Evolutionary conservation across 176 grass and related monocot genomes (phyloP).

Genomic region (Aegilops bicornis): DNA sequence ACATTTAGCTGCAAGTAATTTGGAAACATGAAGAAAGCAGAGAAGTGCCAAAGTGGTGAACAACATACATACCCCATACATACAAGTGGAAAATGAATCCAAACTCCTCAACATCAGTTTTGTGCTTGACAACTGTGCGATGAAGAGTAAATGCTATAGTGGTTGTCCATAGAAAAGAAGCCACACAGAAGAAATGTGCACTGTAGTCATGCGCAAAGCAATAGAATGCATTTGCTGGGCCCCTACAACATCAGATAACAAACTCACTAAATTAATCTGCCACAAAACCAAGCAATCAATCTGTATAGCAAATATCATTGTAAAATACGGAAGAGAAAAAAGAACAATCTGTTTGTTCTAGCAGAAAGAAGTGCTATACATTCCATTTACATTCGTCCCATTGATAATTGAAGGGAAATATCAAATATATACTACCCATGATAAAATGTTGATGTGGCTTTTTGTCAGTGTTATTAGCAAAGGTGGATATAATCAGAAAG

Average conservation of each 20-base stretch:
- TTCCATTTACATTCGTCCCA: not conserved
- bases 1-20: constrained; percentile 27
- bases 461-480: not conserved
- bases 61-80: constrained; percentile 78
- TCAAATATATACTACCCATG: not conserved
- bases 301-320: not conserved
- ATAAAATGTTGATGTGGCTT: not conserved
- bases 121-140: constrained; percentile 94
- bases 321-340: constrained; percentile 6
- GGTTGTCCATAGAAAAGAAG: constrained; percentile 97
- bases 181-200: constrained; percentile 90
- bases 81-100: constrained; percentile 91
- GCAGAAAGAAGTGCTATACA: not conserved
- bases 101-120: constrained; percentile 96
- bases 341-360: not conserved
- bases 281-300: not conserved
- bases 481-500: constrained; percentile 1
- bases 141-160: constrained; percentile 94
- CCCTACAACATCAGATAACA: constrained; percentile 46
- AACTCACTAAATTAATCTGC: not conserved
- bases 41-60: not conserved
- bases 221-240: constrained; percentile 84
- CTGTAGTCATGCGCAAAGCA: constrained; percentile 96
- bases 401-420: constrained; percentile 1
- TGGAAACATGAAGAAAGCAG: not conserved